A percentile compares a stretch with the other conserved stretches of the same genome.
These are phyloP conservation scores for Pseudogymnoascus sp. DNA, from an alignment of 2,329 filamentous ascomycete genomes.

Conservation along the genomic window DNA sequence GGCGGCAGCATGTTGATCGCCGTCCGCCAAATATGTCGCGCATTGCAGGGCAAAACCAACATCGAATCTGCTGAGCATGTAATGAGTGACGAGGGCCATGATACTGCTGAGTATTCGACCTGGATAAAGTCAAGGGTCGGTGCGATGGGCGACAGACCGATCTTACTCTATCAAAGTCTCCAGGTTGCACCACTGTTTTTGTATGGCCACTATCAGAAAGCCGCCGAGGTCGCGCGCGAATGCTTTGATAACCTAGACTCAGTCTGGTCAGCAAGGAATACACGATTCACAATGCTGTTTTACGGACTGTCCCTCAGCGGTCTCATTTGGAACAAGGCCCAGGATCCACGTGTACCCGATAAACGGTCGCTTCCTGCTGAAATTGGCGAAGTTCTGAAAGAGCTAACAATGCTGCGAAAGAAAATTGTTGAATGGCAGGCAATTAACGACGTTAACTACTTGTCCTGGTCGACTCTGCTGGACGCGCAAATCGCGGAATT, in stretches of 20 bases:
- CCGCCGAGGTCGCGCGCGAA: slow-evolving; percentile 46
- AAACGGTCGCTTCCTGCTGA: slow-evolving; percentile 31
- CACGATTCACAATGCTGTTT: slow-evolving; percentile 49
- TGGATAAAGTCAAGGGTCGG: slow-evolving; percentile 46
- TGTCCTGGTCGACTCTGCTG: slow-evolving; percentile 59
- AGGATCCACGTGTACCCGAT: slow-evolving; percentile 17
- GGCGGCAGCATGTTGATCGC: slow-evolving; percentile 63
- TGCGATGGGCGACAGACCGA: slow-evolving; percentile 49
- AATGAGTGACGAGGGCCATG: slow-evolving; percentile 61
- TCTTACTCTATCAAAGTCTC: slow-evolving; percentile 60
- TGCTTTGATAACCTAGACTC: slow-evolving; percentile 40
- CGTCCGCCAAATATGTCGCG: slow-evolving; percentile 57
- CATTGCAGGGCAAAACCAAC: slow-evolving; percentile 66
- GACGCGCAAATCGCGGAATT: slow-evolving; percentile 62
- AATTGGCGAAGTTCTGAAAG: slow-evolving; percentile 40
- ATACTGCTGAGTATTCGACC: slow-evolving; percentile 47
- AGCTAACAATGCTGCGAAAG: slow-evolving; percentile 47
- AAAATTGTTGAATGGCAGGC: slow-evolving; percentile 56
- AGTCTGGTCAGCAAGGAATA: slow-evolving; percentile 54
- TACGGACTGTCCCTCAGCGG: slow-evolving; percentile 51
- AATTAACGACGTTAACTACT: slow-evolving; percentile 63
- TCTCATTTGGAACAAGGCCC: slow-evolving; percentile 31
- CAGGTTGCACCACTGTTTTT: slow-evolving; percentile 56
- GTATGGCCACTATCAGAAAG: slow-evolving; percentile 54
- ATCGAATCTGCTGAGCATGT: slow-evolving; percentile 39